Percentiles rank a stretch among this genome's conserved stretches.
These are phyloP conservation scores for Tolypocladium tropicale DNA, from an alignment of 2,329 filamentous ascomycete genomes.

Conservation along the genomic window DNA sequence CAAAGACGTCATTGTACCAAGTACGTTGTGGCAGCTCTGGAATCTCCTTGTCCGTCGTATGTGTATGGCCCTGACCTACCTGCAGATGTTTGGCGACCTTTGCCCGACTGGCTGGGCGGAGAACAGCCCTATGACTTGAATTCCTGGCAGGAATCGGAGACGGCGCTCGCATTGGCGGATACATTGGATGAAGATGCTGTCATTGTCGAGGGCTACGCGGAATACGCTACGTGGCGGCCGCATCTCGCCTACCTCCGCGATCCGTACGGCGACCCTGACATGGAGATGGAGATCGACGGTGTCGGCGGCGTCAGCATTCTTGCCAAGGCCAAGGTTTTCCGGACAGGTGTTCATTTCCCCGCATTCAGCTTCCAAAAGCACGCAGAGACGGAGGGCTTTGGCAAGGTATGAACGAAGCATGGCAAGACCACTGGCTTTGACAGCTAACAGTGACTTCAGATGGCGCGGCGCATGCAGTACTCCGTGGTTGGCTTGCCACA, in stretches of 20 bases:
- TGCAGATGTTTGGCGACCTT: constrained; percentile 93
- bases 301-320: constrained; percentile 96
- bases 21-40: constrained; percentile 43
- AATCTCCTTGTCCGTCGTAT: neutral
- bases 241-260: constrained; percentile 95
- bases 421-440: neutral
- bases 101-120: constrained; percentile 96
- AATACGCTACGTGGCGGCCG: constrained; percentile 96
- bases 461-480: constrained; percentile 93
- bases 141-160: constrained; percentile 99
- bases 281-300: constrained; percentile 99
- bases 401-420: constrained; percentile 60
- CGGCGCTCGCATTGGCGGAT: constrained; percentile 83
- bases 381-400: constrained; percentile 95
- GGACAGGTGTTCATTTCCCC: constrained; percentile 91
- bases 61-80: constrained; percentile 12
- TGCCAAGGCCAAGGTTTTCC: constrained; percentile 91
- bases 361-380: constrained; percentile 99
- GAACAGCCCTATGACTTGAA: constrained; percentile 98
- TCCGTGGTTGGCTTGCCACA: constrained; percentile 93
- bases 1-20: constrained; percentile 96
- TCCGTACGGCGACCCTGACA: constrained; percentile 93
- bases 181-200: constrained; percentile 96
- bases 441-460: constrained; percentile 39
- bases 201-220: constrained; percentile 96